Evolutionary conservation across 2,329 filamentous ascomycete genomes (phyloP).

Genomic region (Septoria linicola): DNA sequence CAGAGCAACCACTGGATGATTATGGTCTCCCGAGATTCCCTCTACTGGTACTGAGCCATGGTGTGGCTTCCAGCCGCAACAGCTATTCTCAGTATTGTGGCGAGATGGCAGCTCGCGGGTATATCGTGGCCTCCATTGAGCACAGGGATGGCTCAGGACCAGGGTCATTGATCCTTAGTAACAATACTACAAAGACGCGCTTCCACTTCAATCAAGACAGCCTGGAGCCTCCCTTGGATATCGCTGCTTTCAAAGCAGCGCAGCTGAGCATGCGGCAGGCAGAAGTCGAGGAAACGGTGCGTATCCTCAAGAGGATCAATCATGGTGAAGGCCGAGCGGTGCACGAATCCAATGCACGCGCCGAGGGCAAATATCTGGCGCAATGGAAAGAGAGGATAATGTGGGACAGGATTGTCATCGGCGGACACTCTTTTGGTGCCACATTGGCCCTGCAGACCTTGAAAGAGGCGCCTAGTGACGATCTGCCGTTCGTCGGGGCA

Average conservation of each 20-base stretch:
- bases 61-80: slow-evolving; percentile 48
- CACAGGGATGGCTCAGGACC: slow-evolving; percentile 50
- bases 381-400: slow-evolving; percentile 57
- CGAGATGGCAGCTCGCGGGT: slow-evolving; percentile 48
- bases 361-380: slow-evolving; percentile 49
- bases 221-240: slow-evolving; percentile 34
- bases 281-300: slow-evolving; percentile 48
- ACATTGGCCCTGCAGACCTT: slow-evolving; percentile 62
- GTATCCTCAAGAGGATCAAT: slow-evolving; percentile 43
- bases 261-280: slow-evolving; percentile 48
- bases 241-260: slow-evolving; percentile 41
- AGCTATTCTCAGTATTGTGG: slow-evolving; percentile 49
- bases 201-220: slow-evolving; percentile 42
- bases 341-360: slow-evolving; percentile 48
- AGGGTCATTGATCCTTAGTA: slow-evolving; percentile 43
- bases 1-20: slow-evolving; percentile 32
- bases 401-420: slow-evolving; percentile 55
- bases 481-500: slow-evolving; percentile 54
- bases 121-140: slow-evolving; percentile 49
- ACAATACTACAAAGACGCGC: slow-evolving; percentile 36
- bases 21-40: slow-evolving; percentile 40
- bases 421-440: slow-evolving; percentile 66
- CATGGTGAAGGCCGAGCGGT: slow-evolving; percentile 39
- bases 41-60: slow-evolving; percentile 49
- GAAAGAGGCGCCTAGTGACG: slow-evolving; percentile 47